Evolutionary conservation across 352 stramenopile species (phyloP).

Genomic region (Phytophthora pini): DNA sequence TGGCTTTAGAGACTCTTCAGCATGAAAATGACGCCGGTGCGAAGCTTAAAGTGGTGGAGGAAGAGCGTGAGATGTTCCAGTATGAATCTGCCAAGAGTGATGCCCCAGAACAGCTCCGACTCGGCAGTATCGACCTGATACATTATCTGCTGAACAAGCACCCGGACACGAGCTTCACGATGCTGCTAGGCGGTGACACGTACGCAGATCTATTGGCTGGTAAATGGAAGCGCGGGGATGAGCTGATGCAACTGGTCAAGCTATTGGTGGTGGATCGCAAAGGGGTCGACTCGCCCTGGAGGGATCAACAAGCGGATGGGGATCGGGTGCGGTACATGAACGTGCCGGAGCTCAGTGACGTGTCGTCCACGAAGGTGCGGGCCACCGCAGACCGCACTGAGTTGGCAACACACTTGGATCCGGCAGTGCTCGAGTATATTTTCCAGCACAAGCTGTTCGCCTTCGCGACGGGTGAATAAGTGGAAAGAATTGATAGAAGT

Average conservation of each 20-base stretch:
- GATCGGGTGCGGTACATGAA: conserved; percentile 56
- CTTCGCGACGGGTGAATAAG: conserved; percentile 47
- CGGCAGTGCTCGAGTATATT: conserved; percentile 82
- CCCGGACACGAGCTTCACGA: conserved; percentile 64
- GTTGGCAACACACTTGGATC: conserved; percentile 54
- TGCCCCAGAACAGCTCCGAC: conserved; percentile 36
- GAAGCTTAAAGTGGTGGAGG: conserved; percentile 58
- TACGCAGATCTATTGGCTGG: conserved; percentile 80
- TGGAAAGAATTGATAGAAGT: conserved; percentile 14
- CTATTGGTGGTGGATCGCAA: conserved; percentile 79
- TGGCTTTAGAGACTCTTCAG: conserved; percentile 55
- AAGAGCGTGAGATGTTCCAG: conserved; percentile 77
- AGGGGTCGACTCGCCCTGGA: conserved; percentile 56
- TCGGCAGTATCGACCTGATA: conserved; percentile 85
- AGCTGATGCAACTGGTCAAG: conserved; percentile 70
- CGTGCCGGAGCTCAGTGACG: conserved; percentile 67
- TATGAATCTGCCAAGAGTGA: conserved; percentile 32
- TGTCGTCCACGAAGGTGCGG: conserved; percentile 79
- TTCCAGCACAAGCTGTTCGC: conserved; percentile 73
- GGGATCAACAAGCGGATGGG: conserved; percentile 9
- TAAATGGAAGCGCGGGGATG: conserved; percentile 89
- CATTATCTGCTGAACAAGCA: conserved; percentile 51
- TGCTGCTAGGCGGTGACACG: conserved; percentile 85
- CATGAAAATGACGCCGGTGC: conserved; percentile 16
- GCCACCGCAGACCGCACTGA: conserved; percentile 38